A percentile compares a stretch with the other conserved stretches of the same genome.
Conservation (phyloP, 345 rosid genomes). For the Nasturtium officinale region DNA sequence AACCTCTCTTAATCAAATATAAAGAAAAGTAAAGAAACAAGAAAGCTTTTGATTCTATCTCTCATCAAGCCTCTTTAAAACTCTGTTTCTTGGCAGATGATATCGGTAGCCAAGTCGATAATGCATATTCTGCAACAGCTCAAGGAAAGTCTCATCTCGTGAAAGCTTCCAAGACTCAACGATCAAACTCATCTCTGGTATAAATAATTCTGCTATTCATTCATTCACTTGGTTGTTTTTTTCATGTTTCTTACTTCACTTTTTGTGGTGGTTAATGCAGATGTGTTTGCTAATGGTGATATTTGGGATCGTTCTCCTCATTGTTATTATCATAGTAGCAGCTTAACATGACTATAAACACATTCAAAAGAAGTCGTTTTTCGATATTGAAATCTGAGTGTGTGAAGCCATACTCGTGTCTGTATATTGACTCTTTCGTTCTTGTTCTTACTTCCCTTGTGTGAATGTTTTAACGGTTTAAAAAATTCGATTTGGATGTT, state of each 20-base stretch:
- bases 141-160: slow-evolving; percentile 78
- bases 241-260: background rate
- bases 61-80: slow-evolving; percentile 8
- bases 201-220: background rate
- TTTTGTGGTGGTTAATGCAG: slow-evolving; percentile 48
- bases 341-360: slow-evolving; percentile 48
- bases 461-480: background rate
- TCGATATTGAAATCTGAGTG: slow-evolving; percentile 10
- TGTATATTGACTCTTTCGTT: slow-evolving; percentile 9
- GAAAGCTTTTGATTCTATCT: slow-evolving; percentile 2
- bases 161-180: slow-evolving; percentile 81
- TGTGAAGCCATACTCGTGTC: slow-evolving; percentile 18
- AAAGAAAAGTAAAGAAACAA: background rate
- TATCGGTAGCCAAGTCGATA: slow-evolving; percentile 72
- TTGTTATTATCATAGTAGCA: slow-evolving; percentile 69
- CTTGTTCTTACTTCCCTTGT: slow-evolving; percentile 7
- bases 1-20: background rate
- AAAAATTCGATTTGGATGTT: background rate
- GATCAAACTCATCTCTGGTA: slow-evolving; percentile 95
- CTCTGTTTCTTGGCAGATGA: slow-evolving; percentile 86
- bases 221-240: background rate
- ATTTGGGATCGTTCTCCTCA: slow-evolving; percentile 80
- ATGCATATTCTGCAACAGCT: slow-evolving; percentile 70
- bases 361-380: slow-evolving; percentile 31
- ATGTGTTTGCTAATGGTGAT: slow-evolving; percentile 89